A percentile compares a stretch with the other conserved stretches of the same genome.
Evolutionary conservation across 768 basidiomycete genomes (phyloP).

Genomic region (Termitomyces sp.): DNA sequence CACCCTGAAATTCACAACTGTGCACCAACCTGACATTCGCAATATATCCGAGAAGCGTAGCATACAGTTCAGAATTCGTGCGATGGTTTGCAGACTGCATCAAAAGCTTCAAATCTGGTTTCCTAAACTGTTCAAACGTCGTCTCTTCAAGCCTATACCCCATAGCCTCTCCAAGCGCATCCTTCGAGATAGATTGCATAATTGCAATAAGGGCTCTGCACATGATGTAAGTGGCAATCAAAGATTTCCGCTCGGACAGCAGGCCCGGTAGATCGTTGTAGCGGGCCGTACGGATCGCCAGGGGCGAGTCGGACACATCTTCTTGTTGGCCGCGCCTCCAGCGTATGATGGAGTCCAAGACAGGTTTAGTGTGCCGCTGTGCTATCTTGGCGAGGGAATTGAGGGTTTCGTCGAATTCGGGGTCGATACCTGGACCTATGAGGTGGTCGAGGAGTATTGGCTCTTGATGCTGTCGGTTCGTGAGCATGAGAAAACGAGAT

Average conservation of each 20-base stretch:
- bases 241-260: conserved; percentile 68
- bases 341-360: conserved; percentile 81
- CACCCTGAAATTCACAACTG: not conserved
- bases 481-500: not conserved
- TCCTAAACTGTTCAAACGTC: conserved; percentile 80
- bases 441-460: conserved; percentile 51
- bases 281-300: conserved; percentile 28
- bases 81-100: conserved; percentile 71
- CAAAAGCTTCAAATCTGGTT: conserved; percentile 62
- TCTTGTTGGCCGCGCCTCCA: conserved; percentile 82
- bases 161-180: conserved; percentile 70
- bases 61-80: conserved; percentile 78
- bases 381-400: conserved; percentile 82
- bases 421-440: conserved; percentile 70
- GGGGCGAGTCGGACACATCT: conserved; percentile 37
- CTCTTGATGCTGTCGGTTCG: conserved; percentile 54
- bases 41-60: conserved; percentile 78
- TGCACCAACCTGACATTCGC: conserved; percentile 68
- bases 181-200: conserved; percentile 66
- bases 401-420: conserved; percentile 81
- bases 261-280: conserved; percentile 43
- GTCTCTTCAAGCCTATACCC: conserved; percentile 84
- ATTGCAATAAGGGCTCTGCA: conserved; percentile 81
- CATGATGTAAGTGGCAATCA: conserved; percentile 87
- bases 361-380: conserved; percentile 76